These are phyloP conservation scores for Verticillium dahliae DNA, from an alignment of 2,329 filamentous ascomycete genomes.

Conservation along the genomic window DNA sequence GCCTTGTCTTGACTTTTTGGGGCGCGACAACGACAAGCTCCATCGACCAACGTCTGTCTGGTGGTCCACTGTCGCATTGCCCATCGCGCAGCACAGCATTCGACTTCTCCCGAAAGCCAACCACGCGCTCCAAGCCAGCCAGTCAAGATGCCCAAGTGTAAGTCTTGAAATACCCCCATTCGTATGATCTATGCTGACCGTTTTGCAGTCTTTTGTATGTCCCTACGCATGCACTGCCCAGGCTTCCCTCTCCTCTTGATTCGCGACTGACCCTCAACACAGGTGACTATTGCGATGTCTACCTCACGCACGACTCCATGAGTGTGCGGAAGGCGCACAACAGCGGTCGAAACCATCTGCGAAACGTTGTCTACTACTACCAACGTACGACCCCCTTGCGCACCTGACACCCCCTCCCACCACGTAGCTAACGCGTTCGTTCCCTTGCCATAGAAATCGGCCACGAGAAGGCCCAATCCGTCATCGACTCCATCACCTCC, in stretches of 20 bases:
- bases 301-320: slow-evolving; percentile 99
- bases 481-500: slow-evolving; percentile 95
- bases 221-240: background rate
- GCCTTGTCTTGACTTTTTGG: slow-evolving; percentile 9
- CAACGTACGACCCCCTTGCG: slow-evolving; percentile 56
- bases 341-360: slow-evolving; percentile 88
- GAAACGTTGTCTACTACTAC: slow-evolving; percentile 98
- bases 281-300: slow-evolving; percentile 99
- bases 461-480: slow-evolving; percentile 95
- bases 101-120: background rate
- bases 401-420: background rate
- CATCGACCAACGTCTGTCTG: background rate
- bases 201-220: slow-evolving; percentile 54
- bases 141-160: slow-evolving; percentile 80
- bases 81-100: background rate
- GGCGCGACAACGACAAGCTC: background rate
- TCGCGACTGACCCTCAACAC: slow-evolving; percentile 20
- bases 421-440: slow-evolving; percentile 5
- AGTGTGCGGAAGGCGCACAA: slow-evolving; percentile 99
- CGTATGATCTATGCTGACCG: slow-evolving; percentile 11
- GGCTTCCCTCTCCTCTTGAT: slow-evolving; percentile 14
- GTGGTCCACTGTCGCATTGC: background rate
- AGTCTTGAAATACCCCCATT: slow-evolving; percentile 27
- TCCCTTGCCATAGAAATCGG: slow-evolving; percentile 68
- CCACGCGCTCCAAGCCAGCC: background rate